Percentiles rank a stretch among this genome's conserved stretches.
phyloP scores from a whole-genome alignment of 2,329 filamentous ascomycete species.

The Talaromyces sp. region DNA sequence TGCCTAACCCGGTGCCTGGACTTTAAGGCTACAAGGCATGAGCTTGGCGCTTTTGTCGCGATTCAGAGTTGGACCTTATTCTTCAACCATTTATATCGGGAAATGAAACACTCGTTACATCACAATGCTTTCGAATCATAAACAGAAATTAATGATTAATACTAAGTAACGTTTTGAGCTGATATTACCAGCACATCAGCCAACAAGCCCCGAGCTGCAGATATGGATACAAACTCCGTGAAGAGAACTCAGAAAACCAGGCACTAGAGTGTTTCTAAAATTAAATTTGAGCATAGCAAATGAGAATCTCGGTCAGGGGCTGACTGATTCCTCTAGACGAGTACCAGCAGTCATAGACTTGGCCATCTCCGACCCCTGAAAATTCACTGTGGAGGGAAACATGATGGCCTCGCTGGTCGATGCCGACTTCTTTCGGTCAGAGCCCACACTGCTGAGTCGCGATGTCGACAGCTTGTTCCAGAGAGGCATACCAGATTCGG shows the following conservation, averaged over 20 bases:
- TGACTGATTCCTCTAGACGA: slow-evolving; percentile 39
- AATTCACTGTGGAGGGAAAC: slow-evolving; percentile 1
- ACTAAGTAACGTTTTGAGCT: neutral
- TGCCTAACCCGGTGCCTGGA: neutral
- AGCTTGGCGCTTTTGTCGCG: neutral
- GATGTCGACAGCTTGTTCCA: slow-evolving; percentile 15
- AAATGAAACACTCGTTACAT: neutral
- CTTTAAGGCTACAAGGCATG: neutral
- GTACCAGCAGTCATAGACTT: neutral
- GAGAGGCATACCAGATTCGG: slow-evolving; percentile 12
- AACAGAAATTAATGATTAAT: neutral
- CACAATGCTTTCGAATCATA: neutral
- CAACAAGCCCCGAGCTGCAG: neutral
- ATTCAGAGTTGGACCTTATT: neutral
- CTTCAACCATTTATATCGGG: neutral
- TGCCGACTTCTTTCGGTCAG: slow-evolving; percentile 19
- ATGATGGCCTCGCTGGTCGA: neutral
- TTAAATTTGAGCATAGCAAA: slow-evolving; percentile 18
- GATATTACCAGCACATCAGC: neutral
- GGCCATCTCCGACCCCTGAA: slow-evolving; percentile 2
- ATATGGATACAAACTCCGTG: neutral
- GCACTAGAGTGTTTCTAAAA: neutral
- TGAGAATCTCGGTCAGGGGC: slow-evolving; percentile 45
- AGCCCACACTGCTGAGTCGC: neutral
- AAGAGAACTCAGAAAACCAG: neutral